phyloP scores from a whole-genome alignment of 2,329 filamentous ascomycete species.

The Raffaelea albimanens region DNA sequence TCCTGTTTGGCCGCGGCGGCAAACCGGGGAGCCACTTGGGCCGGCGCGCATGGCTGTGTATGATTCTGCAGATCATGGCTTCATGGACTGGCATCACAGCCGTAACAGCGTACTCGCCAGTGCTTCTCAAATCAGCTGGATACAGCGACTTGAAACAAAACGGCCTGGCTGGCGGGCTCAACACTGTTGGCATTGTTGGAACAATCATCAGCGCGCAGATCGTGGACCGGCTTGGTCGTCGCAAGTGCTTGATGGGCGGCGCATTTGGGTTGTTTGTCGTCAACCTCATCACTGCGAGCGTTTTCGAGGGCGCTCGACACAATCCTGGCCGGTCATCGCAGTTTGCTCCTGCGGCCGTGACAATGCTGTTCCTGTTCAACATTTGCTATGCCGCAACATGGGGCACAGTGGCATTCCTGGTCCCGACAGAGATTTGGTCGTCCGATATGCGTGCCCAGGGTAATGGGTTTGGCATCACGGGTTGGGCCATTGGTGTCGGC shows the following conservation, averaged over 20 bases:
- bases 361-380: conserved; percentile 41
- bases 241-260: conserved; percentile 28
- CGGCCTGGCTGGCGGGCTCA: conserved; percentile 39
- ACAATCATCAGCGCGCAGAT: conserved; percentile 41
- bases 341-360: conserved; percentile 33
- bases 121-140: conserved; percentile 22
- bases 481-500: conserved; percentile 49
- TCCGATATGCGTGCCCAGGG: conserved; percentile 48
- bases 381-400: conserved; percentile 41
- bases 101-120: conserved; percentile 27
- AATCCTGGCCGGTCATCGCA: conserved; percentile 23
- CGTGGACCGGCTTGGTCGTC: conserved; percentile 38
- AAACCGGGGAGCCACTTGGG: conserved; percentile 26
- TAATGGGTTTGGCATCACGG: conserved; percentile 48
- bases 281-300: conserved; percentile 27
- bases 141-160: conserved; percentile 30
- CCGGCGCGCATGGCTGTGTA: conserved; percentile 28
- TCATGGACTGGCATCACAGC: conserved; percentile 34
- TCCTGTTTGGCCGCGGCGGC: conserved; percentile 24
- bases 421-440: conserved; percentile 48
- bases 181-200: conserved; percentile 40
- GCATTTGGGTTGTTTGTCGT: conserved; percentile 28
- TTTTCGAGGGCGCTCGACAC: conserved; percentile 30
- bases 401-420: conserved; percentile 37
- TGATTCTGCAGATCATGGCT: conserved; percentile 31